A percentile compares a stretch with the other conserved stretches of the same genome.
phyloP scores from a whole-genome alignment of 306 rosid species.

The Mimosa bimucronata region DNA sequence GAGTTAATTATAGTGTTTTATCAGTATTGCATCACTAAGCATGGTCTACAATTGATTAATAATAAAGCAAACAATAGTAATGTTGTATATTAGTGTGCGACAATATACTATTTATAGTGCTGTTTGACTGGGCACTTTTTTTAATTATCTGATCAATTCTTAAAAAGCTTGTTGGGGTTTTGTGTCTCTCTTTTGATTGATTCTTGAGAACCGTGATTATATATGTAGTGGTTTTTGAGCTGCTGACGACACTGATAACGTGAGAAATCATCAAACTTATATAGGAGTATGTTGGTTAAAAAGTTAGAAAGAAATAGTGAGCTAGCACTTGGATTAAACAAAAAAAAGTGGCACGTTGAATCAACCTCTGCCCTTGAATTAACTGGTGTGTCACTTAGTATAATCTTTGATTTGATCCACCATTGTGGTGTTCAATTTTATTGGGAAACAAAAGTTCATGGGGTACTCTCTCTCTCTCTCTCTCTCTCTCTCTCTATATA shows the following conservation, averaged over 20 bases:
- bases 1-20: slow-evolving; percentile 2
- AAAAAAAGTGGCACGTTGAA: slow-evolving; percentile 35
- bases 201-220: slow-evolving; percentile 47
- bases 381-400: neutral
- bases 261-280: slow-evolving; percentile 44
- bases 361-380: slow-evolving; percentile 38
- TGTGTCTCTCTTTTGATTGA: slow-evolving; percentile 42
- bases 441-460: neutral
- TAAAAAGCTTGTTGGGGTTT: slow-evolving; percentile 28
- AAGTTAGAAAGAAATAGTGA: neutral
- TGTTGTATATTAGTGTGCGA: neutral
- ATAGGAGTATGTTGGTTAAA: slow-evolving; percentile 19
- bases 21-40: slow-evolving; percentile 30
- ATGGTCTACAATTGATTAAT: slow-evolving; percentile 33
- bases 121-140: slow-evolving; percentile 47
- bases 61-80: neutral
- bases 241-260: slow-evolving; percentile 53
- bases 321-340: neutral
- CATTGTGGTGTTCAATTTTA: slow-evolving; percentile 17
- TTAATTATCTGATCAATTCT: neutral
- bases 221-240: slow-evolving; percentile 33
- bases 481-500: no score
- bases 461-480: no score
- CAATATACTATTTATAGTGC: slow-evolving; percentile 44
- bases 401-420: neutral